Conservation (phyloP, 2,329 filamentous ascomycete species). For the Nothophaeocryptopus gaeumannii region DNA sequence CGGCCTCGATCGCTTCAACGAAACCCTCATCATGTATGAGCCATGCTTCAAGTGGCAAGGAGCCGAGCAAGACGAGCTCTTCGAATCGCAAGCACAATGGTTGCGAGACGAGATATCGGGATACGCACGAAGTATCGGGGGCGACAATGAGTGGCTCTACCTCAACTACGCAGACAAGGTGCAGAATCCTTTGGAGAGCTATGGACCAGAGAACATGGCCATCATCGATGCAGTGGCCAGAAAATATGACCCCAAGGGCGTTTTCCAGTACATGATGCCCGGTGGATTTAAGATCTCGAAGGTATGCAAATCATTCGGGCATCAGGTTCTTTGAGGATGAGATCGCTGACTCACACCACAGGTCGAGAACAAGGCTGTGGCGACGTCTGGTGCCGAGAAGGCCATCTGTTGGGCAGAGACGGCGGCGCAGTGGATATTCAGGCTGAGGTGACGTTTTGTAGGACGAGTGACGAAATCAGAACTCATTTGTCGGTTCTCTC, state of each 20-base stretch:
- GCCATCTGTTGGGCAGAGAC: too few relatives aligned
- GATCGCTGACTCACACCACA: too few relatives aligned
- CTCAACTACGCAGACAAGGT: constrained; percentile 20
- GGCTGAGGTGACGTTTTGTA: too few relatives aligned
- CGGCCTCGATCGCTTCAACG: constrained; percentile 37
- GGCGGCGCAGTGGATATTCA: too few relatives aligned
- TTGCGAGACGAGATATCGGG: constrained; percentile 11
- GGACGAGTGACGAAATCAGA: too few relatives aligned
- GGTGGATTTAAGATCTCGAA: constrained; percentile 21
- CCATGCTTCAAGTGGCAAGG: constrained; percentile 16
- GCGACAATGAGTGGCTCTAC: constrained; percentile 16
- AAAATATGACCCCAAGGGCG: constrained; percentile 17
- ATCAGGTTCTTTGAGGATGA: too few relatives aligned
- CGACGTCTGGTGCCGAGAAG: too few relatives aligned
- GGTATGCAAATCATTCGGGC: constrained; percentile 6
- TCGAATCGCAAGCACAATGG: constrained; percentile 16
- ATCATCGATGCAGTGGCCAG: constrained; percentile 14
- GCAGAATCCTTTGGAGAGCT: constrained; percentile 17
- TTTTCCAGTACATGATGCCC: constrained; percentile 20
- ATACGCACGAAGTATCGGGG: constrained; percentile 12
- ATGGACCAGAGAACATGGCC: constrained; percentile 18
- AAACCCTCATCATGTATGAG: constrained; percentile 21
- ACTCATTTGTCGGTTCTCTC: too few relatives aligned
- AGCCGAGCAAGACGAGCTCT: constrained; percentile 11
- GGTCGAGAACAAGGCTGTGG: too few relatives aligned